Evolutionary conservation across 2,329 filamentous ascomycete species (phyloP).

Genomic region (Cladosporium colombiae): DNA sequence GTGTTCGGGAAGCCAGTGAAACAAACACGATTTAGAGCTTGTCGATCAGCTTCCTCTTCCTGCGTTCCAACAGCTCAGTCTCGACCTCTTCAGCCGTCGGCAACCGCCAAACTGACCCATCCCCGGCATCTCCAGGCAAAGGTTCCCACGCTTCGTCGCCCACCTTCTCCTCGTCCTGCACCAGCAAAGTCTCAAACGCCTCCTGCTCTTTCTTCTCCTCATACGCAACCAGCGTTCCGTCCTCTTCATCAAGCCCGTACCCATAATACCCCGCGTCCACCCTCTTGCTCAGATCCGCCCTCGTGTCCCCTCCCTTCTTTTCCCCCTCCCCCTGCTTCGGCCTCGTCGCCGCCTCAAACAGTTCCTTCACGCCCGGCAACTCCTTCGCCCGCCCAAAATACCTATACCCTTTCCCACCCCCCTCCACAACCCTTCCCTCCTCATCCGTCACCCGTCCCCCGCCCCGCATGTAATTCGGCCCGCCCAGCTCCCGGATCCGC

Average conservation of each 20-base stretch:
- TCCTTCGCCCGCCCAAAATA: constrained; percentile 92
- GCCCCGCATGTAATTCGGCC: constrained; percentile 92
- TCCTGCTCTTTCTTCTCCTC: constrained; percentile 83
- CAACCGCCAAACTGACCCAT: constrained; percentile 78
- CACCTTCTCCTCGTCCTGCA: constrained; percentile 51
- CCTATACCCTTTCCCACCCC: constrained; percentile 84
- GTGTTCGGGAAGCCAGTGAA: not conserved
- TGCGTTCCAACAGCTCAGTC: constrained; percentile 83
- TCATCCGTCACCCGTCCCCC: constrained; percentile 56
- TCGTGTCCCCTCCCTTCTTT: constrained; percentile 60
- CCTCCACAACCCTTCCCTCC: constrained; percentile 57
- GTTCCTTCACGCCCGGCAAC: constrained; percentile 90
- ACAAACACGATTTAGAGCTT: constrained; percentile 40
- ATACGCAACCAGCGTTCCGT: constrained; percentile 75
- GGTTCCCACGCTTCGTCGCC: constrained; percentile 66
- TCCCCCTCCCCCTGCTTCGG: constrained; percentile 52
- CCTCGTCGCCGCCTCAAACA: constrained; percentile 75
- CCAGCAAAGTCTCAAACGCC: constrained; percentile 68
- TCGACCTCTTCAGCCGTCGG: constrained; percentile 92
- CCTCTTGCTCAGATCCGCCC: constrained; percentile 69
- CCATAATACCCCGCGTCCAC: constrained; percentile 97
- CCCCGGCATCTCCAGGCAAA: constrained; percentile 81
- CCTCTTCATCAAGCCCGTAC: constrained; percentile 89
- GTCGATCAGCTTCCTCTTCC: constrained; percentile 79
- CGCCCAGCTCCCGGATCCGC: constrained; percentile 92